phyloP scores from a whole-genome alignment of 2,329 filamentous ascomycete species.

The Furcasterigmium furcatum region DNA sequence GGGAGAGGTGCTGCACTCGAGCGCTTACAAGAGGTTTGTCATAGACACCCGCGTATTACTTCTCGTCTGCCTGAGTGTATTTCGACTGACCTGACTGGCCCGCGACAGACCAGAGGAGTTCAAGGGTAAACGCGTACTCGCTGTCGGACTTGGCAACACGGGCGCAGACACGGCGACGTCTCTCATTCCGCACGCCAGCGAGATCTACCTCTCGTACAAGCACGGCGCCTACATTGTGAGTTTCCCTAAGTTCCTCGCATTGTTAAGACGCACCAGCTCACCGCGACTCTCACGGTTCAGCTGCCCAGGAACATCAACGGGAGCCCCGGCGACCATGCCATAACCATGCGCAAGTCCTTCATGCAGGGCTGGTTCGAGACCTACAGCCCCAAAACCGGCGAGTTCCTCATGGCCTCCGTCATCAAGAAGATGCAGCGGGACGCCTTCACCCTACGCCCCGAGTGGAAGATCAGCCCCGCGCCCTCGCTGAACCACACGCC shows the following conservation, averaged over 20 bases:
- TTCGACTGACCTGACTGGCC: too few relatives aligned
- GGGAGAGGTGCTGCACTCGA: slow-evolving; percentile 11
- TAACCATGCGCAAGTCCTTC: slow-evolving; percentile 1
- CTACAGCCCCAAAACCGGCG: background rate
- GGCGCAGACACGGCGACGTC: slow-evolving; percentile 57
- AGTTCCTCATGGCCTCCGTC: background rate
- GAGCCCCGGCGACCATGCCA: slow-evolving; percentile 7
- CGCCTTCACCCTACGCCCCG: slow-evolving; percentile 18
- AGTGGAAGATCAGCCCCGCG: slow-evolving; percentile 22
- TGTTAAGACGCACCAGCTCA: background rate
- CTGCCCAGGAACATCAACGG: slow-evolving; percentile 6
- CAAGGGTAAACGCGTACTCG: slow-evolving; percentile 50
- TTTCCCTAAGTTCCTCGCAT: too few relatives aligned
- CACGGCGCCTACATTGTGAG: background rate
- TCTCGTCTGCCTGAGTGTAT: too few relatives aligned
- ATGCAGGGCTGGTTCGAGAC: background rate
- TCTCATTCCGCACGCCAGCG: background rate
- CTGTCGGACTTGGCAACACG: slow-evolving; percentile 78
- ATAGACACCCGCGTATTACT: background rate
- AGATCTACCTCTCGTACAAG: background rate
- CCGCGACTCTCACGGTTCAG: background rate
- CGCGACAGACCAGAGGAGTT: background rate
- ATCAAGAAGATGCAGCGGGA: slow-evolving; percentile 15
- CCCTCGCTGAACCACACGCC: slow-evolving; percentile 16
- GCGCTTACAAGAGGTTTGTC: slow-evolving; percentile 8